Evolutionary conservation across 371 early-diverging fungal genomes (phyloP).

Genomic region (Mortierella sp.): DNA sequence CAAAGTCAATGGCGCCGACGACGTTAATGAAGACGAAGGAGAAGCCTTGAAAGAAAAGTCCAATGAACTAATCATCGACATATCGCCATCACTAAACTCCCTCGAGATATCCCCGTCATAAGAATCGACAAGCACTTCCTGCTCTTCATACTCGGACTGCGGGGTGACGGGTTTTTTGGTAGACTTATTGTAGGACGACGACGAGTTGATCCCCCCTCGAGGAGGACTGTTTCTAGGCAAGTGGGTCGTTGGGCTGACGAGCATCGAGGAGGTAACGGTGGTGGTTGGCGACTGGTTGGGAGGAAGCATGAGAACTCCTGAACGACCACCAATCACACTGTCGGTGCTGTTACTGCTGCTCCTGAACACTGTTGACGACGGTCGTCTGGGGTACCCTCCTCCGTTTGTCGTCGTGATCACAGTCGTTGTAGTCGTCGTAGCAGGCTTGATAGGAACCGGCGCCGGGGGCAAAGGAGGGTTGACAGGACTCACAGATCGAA

Average conservation of each 20-base stretch:
- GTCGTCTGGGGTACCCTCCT: not conserved
- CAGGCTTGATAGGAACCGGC: not conserved
- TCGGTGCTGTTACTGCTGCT: not conserved
- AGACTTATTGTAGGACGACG: not conserved
- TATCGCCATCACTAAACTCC: not conserved
- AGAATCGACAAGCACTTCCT: slow-evolving; percentile 38
- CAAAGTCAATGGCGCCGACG: not conserved
- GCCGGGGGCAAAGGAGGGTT: not conserved
- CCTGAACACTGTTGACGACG: not conserved
- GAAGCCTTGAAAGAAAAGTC: not conserved
- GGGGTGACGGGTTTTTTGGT: not conserved
- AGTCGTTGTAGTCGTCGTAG: not conserved
- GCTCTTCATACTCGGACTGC: slow-evolving; percentile 27
- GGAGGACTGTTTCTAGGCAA: not conserved
- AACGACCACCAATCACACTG: not conserved
- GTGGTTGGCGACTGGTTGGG: slow-evolving; percentile 16
- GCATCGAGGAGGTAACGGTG: not conserved
- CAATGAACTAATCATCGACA: not conserved
- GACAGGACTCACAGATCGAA: slow-evolving; percentile 22
- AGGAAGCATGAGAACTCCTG: not conserved
- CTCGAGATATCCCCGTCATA: slow-evolving; percentile 10
- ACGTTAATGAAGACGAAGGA: not conserved
- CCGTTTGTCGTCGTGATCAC: not conserved
- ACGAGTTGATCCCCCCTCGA: not conserved
- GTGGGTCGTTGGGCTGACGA: not conserved